A percentile compares a stretch with the other conserved stretches of the same genome.
Conservation (phyloP, 352 stramenopile species). For the Blastocystis sp. region DNA sequence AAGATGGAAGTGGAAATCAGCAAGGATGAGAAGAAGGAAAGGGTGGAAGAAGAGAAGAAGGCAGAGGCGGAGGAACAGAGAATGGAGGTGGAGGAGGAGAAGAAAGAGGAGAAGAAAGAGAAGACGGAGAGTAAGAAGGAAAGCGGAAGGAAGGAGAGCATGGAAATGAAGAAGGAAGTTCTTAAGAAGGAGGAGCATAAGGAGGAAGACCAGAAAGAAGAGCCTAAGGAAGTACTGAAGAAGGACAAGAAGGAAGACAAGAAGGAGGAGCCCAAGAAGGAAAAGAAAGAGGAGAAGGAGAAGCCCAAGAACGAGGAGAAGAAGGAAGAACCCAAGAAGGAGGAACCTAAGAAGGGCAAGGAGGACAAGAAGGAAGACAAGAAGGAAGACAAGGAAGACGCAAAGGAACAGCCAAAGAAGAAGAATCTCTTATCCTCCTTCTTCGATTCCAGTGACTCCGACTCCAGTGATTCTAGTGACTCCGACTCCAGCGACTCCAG, state of each 20-base stretch:
- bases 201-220: background rate
- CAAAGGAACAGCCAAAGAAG: background rate
- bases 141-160: background rate
- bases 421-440: background rate
- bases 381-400: background rate
- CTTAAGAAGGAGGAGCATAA: background rate
- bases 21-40: background rate
- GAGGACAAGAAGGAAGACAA: background rate
- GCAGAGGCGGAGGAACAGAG: background rate
- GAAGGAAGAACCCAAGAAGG: background rate
- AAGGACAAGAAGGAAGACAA: background rate
- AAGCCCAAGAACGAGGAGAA: background rate
- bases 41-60: background rate
- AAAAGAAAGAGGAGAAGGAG: background rate
- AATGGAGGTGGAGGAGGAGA: background rate
- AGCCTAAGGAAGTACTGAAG: background rate
- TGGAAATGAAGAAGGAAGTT: background rate
- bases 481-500: background rate
- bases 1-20: background rate
- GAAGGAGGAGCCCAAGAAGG: background rate
- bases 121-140: no score
- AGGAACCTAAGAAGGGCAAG: background rate
- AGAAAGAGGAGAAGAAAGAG: no score
- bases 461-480: background rate
- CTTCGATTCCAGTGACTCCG: background rate